Percentiles rank a stretch among this genome's conserved stretches.
Conservation (phyloP, 257 asterid species). For the Nicotiana benthamiana region DNA sequence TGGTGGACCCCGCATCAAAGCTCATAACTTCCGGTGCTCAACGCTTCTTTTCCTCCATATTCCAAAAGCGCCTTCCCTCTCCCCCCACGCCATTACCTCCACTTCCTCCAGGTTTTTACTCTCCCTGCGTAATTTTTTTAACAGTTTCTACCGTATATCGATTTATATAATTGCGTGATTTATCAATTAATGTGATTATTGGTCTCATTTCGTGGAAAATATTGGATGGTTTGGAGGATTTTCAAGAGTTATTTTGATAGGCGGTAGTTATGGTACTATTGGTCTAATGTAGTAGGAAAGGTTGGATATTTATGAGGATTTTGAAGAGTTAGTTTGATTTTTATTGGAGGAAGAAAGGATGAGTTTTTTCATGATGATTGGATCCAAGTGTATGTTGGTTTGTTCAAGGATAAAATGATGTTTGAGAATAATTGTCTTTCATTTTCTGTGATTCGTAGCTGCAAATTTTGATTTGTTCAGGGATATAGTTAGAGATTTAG, state of each 20-base stretch:
- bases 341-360: background rate
- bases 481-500: background rate
- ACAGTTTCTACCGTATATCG: background rate
- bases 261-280: too few relatives aligned
- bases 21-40: slow-evolving; percentile 58
- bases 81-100: slow-evolving; percentile 28
- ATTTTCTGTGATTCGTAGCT: background rate
- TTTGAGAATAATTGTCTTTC: background rate
- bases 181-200: background rate
- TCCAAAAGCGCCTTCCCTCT: slow-evolving; percentile 49
- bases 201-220: background rate
- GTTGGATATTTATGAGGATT: background rate
- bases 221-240: background rate
- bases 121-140: background rate
- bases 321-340: background rate
- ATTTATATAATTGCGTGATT: background rate
- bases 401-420: background rate
- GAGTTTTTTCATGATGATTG: background rate
- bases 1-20: slow-evolving; percentile 82
- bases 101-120: slow-evolving; percentile 37
- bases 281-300: background rate
- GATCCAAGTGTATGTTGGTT: background rate
- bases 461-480: background rate
- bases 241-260: background rate
- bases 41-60: slow-evolving; percentile 51